phyloP scores from a whole-genome alignment of 2,329 filamentous ascomycete genomes.

The Pseudogymnoascus sp. region DNA sequence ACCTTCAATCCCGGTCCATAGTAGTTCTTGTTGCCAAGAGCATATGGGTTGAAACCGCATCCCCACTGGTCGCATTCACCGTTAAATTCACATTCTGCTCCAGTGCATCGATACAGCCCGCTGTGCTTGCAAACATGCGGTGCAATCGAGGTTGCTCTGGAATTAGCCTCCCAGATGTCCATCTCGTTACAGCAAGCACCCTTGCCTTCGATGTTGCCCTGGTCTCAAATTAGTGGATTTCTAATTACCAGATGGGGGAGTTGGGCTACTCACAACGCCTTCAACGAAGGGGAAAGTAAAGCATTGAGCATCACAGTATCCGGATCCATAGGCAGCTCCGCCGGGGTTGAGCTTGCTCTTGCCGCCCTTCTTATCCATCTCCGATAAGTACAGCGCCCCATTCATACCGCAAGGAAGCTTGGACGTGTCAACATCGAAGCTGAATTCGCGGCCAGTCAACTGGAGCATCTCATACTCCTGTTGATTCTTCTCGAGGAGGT shows the following conservation, averaged over 20 bases:
- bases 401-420: constrained; percentile 37
- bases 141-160: constrained; percentile 37
- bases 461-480: constrained; percentile 39
- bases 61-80: constrained; percentile 39
- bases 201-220: constrained; percentile 34
- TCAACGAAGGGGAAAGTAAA: constrained; percentile 32
- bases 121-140: constrained; percentile 43
- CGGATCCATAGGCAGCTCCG: constrained; percentile 42
- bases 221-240: background rate
- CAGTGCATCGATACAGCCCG: constrained; percentile 39
- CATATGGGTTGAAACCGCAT: constrained; percentile 37
- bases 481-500: constrained; percentile 36
- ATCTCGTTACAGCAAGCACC: constrained; percentile 49
- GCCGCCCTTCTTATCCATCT: constrained; percentile 33
- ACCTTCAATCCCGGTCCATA: constrained; percentile 26
- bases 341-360: constrained; percentile 30
- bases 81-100: constrained; percentile 32
- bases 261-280: constrained; percentile 28
- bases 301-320: constrained; percentile 41
- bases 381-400: constrained; percentile 33
- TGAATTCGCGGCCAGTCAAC: constrained; percentile 37
- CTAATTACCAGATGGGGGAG: background rate
- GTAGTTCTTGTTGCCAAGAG: constrained; percentile 22
- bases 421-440: constrained; percentile 38
- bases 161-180: constrained; percentile 50